A percentile compares a stretch with the other conserved stretches of the same genome.
Conservation (phyloP, 345 rosid species). For the Hevea brasiliensis region DNA sequence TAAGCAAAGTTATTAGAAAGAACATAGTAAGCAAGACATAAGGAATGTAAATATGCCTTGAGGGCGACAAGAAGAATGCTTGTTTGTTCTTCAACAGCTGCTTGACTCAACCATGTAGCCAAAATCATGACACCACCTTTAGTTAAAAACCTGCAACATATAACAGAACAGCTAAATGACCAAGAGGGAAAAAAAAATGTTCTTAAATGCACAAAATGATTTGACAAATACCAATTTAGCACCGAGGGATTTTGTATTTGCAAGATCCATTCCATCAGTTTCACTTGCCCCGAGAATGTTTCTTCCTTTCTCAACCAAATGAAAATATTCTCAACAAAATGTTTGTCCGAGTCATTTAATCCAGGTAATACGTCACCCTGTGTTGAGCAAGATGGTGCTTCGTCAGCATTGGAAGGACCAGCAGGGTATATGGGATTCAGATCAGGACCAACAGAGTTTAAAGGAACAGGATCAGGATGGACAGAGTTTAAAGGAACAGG, state of each 20-base stretch:
- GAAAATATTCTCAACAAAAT: constrained; percentile 74
- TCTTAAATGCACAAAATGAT: constrained; percentile 9
- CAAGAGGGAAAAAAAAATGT: constrained; percentile 9
- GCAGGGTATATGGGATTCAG: constrained; percentile 5
- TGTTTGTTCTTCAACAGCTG: constrained; percentile 86
- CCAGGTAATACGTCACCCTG: constrained; percentile 55
- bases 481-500: constrained; percentile 30
- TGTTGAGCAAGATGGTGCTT: constrained; percentile 49
- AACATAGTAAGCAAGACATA: neutral
- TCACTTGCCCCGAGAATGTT: constrained; percentile 87
- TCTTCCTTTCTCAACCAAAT: constrained; percentile 69
- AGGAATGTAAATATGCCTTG: neutral
- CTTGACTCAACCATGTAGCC: constrained; percentile 93
- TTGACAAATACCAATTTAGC: constrained; percentile 58
- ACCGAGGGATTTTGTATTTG: constrained; percentile 75
- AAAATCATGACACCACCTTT: constrained; percentile 92
- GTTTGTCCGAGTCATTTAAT: constrained; percentile 61
- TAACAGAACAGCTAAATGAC: constrained; percentile 16
- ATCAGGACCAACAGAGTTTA: constrained; percentile 5
- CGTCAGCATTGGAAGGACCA: constrained; percentile 41
- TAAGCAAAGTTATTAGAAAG: constrained; percentile 19
- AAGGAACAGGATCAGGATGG: constrained; percentile 23
- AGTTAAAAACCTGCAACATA: constrained; percentile 66
- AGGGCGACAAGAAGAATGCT: constrained; percentile 67
- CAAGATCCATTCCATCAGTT: constrained; percentile 91